These are phyloP conservation scores for Sporothrix schenckii DNA, from an alignment of 2,329 filamentous ascomycete genomes.

Conservation along the genomic window DNA sequence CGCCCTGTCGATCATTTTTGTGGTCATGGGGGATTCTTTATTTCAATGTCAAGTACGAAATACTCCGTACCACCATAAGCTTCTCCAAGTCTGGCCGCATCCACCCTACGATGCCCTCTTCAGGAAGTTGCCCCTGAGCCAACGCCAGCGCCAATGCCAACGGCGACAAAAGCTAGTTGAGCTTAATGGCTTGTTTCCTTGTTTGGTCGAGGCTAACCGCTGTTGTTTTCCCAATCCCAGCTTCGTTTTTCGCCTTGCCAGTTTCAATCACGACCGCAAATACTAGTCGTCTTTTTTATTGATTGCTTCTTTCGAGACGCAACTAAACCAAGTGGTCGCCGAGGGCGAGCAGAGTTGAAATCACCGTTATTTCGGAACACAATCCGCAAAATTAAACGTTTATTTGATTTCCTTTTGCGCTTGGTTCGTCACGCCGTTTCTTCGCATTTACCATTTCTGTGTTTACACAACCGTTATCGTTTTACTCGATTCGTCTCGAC, in stretches of 20 bases:
- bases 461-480: not conserved
- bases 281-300: not conserved
- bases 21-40: not conserved
- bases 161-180: too few relatives aligned
- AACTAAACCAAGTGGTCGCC: not conserved
- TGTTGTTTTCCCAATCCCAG: not conserved
- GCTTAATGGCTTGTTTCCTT: not conserved
- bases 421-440: not conserved
- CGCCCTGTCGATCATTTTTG: constrained; percentile 13
- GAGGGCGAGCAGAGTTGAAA: not conserved
- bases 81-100: not conserved
- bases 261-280: not conserved
- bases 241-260: constrained; percentile 7
- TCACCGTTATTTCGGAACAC: constrained; percentile 9
- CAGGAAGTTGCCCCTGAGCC: constrained; percentile 13
- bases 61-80: not conserved
- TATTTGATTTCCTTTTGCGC: not conserved
- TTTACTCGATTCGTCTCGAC: not conserved
- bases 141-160: not conserved
- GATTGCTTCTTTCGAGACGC: too few relatives aligned
- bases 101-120: not conserved
- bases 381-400: not conserved
- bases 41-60: not conserved
- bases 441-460: not conserved
- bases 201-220: not conserved